Conservation (phyloP, 352 stramenopile genomes). For the Peronospora farinosa region DNA sequence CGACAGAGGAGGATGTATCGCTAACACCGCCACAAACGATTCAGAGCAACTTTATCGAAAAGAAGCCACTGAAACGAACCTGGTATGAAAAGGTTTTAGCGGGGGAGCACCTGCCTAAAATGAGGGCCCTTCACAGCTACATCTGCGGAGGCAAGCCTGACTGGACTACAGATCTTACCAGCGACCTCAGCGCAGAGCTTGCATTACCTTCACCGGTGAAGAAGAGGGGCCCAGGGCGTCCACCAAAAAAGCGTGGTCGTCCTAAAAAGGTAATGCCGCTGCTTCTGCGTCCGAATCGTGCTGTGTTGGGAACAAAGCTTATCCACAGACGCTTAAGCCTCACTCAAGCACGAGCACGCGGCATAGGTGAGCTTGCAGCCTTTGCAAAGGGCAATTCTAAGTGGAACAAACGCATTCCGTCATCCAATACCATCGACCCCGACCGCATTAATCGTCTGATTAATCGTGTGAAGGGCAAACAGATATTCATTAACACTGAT, state of each 20-base stretch:
- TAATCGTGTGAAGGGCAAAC: slow-evolving; percentile 52
- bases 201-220: slow-evolving; percentile 4
- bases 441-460: slow-evolving; percentile 67
- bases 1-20: slow-evolving; percentile 40
- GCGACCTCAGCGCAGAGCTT: not conserved
- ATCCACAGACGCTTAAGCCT: slow-evolving; percentile 45
- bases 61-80: slow-evolving; percentile 20
- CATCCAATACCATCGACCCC: slow-evolving; percentile 40
- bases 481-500: slow-evolving; percentile 55
- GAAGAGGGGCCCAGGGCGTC: slow-evolving; percentile 18
- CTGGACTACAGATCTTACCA: slow-evolving; percentile 43
- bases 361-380: slow-evolving; percentile 45
- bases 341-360: slow-evolving; percentile 42
- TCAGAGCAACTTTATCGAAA: slow-evolving; percentile 6
- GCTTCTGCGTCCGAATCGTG: slow-evolving; percentile 7
- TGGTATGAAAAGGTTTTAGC: slow-evolving; percentile 51
- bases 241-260: slow-evolving; percentile 19
- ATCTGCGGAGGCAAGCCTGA: slow-evolving; percentile 59
- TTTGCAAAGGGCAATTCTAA: slow-evolving; percentile 62
- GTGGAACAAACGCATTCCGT: slow-evolving; percentile 58
- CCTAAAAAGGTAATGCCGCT: slow-evolving; percentile 15
- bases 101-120: slow-evolving; percentile 45
- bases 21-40: slow-evolving; percentile 14
- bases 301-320: slow-evolving; percentile 19
- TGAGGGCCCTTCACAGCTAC: slow-evolving; percentile 50